These are phyloP conservation scores for Ephemerocybe angulata DNA, from an alignment of 768 basidiomycete species.

Conservation along the genomic window DNA sequence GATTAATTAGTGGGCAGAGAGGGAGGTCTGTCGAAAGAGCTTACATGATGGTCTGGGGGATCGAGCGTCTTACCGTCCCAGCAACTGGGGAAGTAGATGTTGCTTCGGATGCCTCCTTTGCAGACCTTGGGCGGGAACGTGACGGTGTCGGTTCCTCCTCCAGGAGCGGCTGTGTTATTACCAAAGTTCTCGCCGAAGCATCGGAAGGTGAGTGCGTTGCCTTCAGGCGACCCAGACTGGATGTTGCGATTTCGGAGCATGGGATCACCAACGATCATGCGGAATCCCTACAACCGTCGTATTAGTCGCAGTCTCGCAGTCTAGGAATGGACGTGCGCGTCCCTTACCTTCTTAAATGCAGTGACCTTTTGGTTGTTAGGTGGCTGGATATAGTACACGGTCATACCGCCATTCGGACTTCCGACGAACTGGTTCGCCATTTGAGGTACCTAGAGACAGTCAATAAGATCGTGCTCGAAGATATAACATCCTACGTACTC, in stretches of 20 bases:
- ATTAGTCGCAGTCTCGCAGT: no score
- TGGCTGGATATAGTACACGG: slow-evolving; percentile 10
- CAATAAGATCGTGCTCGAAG: background rate
- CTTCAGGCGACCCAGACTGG: background rate
- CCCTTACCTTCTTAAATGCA: no score
- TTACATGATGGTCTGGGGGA: slow-evolving; percentile 6
- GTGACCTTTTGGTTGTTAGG: background rate
- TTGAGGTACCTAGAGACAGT: slow-evolving; percentile 4
- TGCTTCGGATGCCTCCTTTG: slow-evolving; percentile 3
- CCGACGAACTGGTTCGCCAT: background rate
- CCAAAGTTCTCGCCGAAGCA: slow-evolving; percentile 4
- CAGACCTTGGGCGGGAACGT: slow-evolving; percentile 3
- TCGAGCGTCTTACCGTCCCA: slow-evolving; percentile 10
- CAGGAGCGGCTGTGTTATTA: slow-evolving; percentile 3
- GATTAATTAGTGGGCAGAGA: background rate
- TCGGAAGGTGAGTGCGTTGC: slow-evolving; percentile 4
- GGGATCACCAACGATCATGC: slow-evolving; percentile 9
- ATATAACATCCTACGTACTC: background rate
- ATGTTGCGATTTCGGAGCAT: slow-evolving; percentile 4
- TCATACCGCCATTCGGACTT: slow-evolving; percentile 6
- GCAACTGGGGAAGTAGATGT: slow-evolving; percentile 11
- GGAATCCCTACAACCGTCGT: slow-evolving; percentile 8
- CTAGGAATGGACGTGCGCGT: no score
- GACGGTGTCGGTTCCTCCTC: slow-evolving; percentile 6
- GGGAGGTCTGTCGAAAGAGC: background rate